Conservation (phyloP, 768 basidiomycete genomes). For the Auriculariales sp. region DNA sequence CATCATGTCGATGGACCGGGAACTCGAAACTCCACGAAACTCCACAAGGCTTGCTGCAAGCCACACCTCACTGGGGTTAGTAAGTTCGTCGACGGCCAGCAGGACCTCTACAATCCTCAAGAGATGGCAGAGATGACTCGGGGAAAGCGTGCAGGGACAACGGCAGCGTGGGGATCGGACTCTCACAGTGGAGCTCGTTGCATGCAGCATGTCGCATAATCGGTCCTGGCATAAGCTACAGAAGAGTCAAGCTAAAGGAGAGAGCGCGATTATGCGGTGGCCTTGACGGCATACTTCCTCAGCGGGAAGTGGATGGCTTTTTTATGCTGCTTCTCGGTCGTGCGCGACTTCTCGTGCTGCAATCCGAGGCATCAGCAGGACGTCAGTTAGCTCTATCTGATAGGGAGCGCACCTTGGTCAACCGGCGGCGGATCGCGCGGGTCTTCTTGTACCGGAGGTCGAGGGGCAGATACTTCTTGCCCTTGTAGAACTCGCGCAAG, state of each 20-base stretch:
- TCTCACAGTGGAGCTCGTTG: no score
- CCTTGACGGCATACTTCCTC: slow-evolving; percentile 93
- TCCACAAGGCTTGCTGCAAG: no score
- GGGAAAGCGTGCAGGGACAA: no score
- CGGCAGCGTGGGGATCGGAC: no score
- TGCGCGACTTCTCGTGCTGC: slow-evolving; percentile 69
- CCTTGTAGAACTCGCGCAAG: slow-evolving; percentile 95
- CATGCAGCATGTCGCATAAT: slow-evolving; percentile 1
- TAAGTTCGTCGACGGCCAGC: no score
- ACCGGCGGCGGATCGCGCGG: slow-evolving; percentile 88
- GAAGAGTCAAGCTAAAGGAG: neutral
- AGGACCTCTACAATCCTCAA: no score
- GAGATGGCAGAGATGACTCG: no score
- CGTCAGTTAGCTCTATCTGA: neutral
- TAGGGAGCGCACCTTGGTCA: slow-evolving; percentile 58
- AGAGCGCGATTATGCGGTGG: slow-evolving; percentile 13
- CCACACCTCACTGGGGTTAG: no score
- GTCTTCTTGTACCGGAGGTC: slow-evolving; percentile 98
- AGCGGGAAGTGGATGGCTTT: slow-evolving; percentile 87
- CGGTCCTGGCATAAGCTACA: neutral
- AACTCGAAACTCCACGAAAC: no score
- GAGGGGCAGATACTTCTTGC: slow-evolving; percentile 90
- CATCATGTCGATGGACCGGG: no score
- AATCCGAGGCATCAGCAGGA: neutral
- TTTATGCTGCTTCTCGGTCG: slow-evolving; percentile 90